Percentiles rank a stretch among this genome's conserved stretches.
Conservation (phyloP, 2,329 filamentous ascomycete genomes). For the Pseudogymnoascus sp. region DNA sequence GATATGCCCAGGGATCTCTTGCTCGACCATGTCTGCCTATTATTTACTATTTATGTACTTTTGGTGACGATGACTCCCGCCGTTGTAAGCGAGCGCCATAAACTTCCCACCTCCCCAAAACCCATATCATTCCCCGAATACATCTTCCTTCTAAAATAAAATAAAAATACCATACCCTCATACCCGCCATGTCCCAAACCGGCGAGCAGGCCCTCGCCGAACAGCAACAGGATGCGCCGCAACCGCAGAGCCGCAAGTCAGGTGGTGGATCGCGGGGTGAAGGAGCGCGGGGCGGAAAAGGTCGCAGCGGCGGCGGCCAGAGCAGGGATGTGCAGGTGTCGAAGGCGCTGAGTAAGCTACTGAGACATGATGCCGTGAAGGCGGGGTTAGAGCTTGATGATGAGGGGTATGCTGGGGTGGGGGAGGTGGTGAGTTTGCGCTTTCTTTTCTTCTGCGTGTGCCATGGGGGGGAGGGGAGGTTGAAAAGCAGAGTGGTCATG, state of each 20-base stretch:
- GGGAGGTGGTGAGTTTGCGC: slow-evolving; percentile 47
- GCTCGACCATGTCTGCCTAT: background rate
- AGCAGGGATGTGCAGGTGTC: slow-evolving; percentile 26
- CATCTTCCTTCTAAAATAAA: background rate
- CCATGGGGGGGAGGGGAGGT: background rate
- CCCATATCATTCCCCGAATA: background rate
- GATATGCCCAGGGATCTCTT: background rate
- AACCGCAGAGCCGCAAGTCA: background rate
- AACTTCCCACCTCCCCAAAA: background rate
- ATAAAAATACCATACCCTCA: background rate
- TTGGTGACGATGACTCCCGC: background rate
- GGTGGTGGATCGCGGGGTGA: slow-evolving; percentile 11
- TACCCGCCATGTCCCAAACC: background rate
- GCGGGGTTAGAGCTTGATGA: slow-evolving; percentile 51
- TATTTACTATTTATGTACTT: background rate
- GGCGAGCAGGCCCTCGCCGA: background rate
- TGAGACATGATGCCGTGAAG: slow-evolving; percentile 34
- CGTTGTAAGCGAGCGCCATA: background rate
- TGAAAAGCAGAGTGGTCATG: background rate
- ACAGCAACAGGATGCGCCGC: background rate
- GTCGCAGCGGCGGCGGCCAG: slow-evolving; percentile 14
- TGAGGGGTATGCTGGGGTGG: slow-evolving; percentile 52
- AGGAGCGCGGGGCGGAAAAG: slow-evolving; percentile 9
- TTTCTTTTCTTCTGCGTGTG: slow-evolving; percentile 10
- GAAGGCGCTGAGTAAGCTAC: slow-evolving; percentile 29